A percentile compares a stretch with the other conserved stretches of the same genome.
Conservation (phyloP, 768 basidiomycete genomes). For the Russula sp. region DNA sequence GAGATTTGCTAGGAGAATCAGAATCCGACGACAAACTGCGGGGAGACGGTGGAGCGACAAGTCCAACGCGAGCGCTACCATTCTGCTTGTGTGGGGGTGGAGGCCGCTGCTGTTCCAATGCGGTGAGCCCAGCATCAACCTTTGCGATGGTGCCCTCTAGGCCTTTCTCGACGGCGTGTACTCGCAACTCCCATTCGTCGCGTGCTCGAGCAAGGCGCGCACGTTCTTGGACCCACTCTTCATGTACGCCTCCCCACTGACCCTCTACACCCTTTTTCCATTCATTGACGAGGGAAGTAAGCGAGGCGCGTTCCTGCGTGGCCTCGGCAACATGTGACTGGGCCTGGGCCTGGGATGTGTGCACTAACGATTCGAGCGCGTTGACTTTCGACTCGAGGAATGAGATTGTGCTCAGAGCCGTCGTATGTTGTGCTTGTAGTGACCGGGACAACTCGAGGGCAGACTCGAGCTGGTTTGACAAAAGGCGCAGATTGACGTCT, state of each 20-base stretch:
- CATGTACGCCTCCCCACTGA: conserved; percentile 71
- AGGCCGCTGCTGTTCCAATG: conserved; percentile 37
- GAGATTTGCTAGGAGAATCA: conserved; percentile 26
- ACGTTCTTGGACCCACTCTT: conserved; percentile 81
- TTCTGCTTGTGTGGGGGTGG: conserved; percentile 32
- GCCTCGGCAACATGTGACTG: conserved; percentile 39
- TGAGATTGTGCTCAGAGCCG: conserved; percentile 72
- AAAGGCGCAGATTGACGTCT: conserved; percentile 62
- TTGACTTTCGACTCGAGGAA: conserved; percentile 66
- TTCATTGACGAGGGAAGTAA: conserved; percentile 55
- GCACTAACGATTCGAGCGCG: conserved; percentile 64
- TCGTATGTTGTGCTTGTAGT: conserved; percentile 73
- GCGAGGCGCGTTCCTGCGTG: conserved; percentile 46
- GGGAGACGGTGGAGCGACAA: conserved; percentile 76
- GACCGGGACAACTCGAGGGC: conserved; percentile 70
- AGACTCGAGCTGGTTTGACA: conserved; percentile 70
- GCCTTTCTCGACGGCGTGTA: conserved; percentile 51
- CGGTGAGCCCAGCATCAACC: conserved; percentile 39
- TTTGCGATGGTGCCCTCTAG: conserved; percentile 46
- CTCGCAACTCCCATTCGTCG: conserved; percentile 76
- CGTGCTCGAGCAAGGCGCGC: conserved; percentile 68
- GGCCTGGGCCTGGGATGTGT: conserved; percentile 45
- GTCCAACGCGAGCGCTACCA: conserved; percentile 44
- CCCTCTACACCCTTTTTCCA: conserved; percentile 82
- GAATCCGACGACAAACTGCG: conserved; percentile 68